These are phyloP conservation scores for Hippophae gyantsensis DNA, from an alignment of 306 rosid genomes.

Conservation along the genomic window DNA sequence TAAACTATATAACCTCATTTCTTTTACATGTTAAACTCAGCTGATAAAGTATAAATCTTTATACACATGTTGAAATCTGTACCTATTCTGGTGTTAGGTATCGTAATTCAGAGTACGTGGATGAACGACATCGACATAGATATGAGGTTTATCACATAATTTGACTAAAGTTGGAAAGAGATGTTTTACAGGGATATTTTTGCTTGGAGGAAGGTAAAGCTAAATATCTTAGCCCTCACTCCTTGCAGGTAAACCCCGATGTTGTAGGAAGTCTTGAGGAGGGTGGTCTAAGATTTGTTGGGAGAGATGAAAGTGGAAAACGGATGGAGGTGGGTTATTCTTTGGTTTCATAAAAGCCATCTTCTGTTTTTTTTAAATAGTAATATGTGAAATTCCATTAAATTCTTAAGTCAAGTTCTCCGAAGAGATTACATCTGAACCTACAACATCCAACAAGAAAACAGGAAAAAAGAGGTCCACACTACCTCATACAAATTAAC, in stretches of 20 bases:
- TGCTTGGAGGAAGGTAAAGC: neutral
- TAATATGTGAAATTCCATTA: too few relatives aligned
- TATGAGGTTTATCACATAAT: constrained; percentile 56
- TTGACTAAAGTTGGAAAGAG: constrained; percentile 9
- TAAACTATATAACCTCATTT: too few relatives aligned
- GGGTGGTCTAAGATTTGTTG: constrained; percentile 84
- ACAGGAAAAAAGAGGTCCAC: too few relatives aligned
- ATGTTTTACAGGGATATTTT: constrained; percentile 8
- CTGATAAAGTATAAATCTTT: neutral
- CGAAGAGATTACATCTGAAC: too few relatives aligned
- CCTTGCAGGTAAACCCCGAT: constrained; percentile 82
- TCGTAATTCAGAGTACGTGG: constrained; percentile 65
- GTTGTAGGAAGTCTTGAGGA: constrained; percentile 60
- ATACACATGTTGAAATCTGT: constrained; percentile 14
- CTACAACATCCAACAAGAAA: too few relatives aligned
- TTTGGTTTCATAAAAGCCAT: too few relatives aligned
- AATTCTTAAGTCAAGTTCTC: too few relatives aligned
- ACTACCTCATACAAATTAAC: too few relatives aligned
- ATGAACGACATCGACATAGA: constrained; percentile 95
- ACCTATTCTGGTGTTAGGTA: constrained; percentile 45
- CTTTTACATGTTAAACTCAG: too few relatives aligned
- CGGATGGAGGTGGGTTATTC: constrained; percentile 76
- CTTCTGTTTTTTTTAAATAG: neutral
- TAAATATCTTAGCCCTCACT: constrained; percentile 5
- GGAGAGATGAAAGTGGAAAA: constrained; percentile 87